Conservation (phyloP, 78 protist genomes). For the Protostelium mycophagum region DNA sequence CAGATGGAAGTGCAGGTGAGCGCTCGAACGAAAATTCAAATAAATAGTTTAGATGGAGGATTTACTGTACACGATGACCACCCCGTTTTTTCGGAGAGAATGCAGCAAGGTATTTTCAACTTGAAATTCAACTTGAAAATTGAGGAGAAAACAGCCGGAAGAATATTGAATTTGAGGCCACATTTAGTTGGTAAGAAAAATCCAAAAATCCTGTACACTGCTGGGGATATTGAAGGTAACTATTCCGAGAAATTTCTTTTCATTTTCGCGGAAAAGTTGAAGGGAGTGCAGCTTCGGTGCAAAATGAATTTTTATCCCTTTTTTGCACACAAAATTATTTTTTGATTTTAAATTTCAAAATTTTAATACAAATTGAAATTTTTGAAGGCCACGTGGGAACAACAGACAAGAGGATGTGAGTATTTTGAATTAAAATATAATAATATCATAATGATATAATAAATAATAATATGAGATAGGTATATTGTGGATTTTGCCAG, state of each 20-base stretch:
- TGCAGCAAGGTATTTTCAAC: constrained; percentile 8
- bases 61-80: constrained; percentile 30
- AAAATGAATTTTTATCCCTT: too few species aligned
- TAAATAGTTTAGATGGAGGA: constrained; percentile 43
- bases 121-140: too few species aligned
- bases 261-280: too few species aligned
- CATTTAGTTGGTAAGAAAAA: constrained; percentile 48
- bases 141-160: constrained; percentile 14
- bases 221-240: constrained; percentile 68
- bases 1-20: neutral
- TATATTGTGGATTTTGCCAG: neutral
- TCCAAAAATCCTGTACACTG: constrained; percentile 14
- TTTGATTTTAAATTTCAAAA: too few species aligned
- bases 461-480: neutral
- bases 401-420: neutral
- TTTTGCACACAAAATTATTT: too few species aligned
- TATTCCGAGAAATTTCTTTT: neutral
- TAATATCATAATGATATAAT: neutral
- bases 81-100: constrained; percentile 22
- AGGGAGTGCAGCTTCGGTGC: too few species aligned
- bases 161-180: constrained; percentile 27
- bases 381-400: neutral
- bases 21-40: neutral
- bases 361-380: too few species aligned
- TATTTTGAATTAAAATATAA: too few species aligned